Conservation (phyloP, 1,284 basidiomycete species). For the Microstroma glucosiphilum region DNA sequence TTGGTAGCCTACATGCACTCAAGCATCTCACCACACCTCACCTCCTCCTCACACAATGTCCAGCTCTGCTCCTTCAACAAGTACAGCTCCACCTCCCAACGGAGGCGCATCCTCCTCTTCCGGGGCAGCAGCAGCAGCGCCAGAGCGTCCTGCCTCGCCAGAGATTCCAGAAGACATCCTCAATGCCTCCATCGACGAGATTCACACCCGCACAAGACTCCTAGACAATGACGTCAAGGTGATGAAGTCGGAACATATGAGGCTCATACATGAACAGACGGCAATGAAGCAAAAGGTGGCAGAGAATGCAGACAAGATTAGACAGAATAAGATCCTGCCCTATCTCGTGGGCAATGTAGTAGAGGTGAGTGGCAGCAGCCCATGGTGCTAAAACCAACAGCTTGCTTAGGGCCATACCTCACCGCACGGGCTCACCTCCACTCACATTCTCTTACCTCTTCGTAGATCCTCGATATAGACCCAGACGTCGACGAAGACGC, state of each 20-base stretch:
- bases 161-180: slow-evolving; percentile 41
- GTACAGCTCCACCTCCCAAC: slow-evolving; percentile 1
- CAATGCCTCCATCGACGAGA: slow-evolving; percentile 41
- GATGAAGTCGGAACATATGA: slow-evolving; percentile 65
- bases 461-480: slow-evolving; percentile 88
- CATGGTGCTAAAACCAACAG: neutral
- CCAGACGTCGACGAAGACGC: slow-evolving; percentile 80
- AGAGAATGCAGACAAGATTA: slow-evolving; percentile 96
- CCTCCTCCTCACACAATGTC: neutral
- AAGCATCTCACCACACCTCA: too few species aligned
- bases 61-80: neutral
- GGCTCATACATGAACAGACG: slow-evolving; percentile 85
- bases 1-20: too few species aligned
- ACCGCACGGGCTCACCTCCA: too few species aligned
- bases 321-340: slow-evolving; percentile 97
- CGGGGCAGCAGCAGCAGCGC: neutral
- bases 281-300: slow-evolving; percentile 98
- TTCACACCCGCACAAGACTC: slow-evolving; percentile 45
- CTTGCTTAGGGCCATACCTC: too few species aligned
- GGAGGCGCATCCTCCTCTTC: neutral
- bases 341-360: slow-evolving; percentile 92
- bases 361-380: slow-evolving; percentile 19
- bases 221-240: slow-evolving; percentile 50
- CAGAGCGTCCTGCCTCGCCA: neutral
- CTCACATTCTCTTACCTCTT: slow-evolving; percentile 5